These are phyloP conservation scores for Rhynchosporium agropyri DNA, from an alignment of 2,329 filamentous ascomycete species.

Conservation along the genomic window DNA sequence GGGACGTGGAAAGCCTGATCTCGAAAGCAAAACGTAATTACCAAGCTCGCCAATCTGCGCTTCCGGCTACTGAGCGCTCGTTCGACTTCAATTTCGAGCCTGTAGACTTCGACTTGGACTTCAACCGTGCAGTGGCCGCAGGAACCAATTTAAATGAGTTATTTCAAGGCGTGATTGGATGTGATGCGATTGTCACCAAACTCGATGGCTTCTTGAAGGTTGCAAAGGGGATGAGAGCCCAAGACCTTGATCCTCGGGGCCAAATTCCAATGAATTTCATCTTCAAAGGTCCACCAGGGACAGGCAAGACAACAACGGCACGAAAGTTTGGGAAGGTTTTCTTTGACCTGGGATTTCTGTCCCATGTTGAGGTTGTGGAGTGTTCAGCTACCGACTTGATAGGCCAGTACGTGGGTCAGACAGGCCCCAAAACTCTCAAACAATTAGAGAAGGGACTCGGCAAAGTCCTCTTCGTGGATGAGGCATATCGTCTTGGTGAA, in stretches of 20 bases:
- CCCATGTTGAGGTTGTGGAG: conserved; percentile 61
- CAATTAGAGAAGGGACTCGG: conserved; percentile 57
- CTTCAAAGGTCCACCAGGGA: conserved; percentile 60
- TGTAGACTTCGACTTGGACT: conserved; percentile 57
- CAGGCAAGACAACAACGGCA: conserved; percentile 74
- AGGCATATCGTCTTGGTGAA: conserved; percentile 58
- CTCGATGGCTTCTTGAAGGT: conserved; percentile 53
- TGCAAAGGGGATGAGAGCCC: conserved; percentile 48
- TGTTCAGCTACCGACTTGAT: conserved; percentile 70
- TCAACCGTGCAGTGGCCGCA: conserved; percentile 48
- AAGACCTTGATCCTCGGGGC: conserved; percentile 52
- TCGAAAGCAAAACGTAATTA: conserved; percentile 52
- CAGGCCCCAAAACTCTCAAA: conserved; percentile 65
- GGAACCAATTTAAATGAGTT: conserved; percentile 48
- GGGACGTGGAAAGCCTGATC: conserved; percentile 71
- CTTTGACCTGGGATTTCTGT: conserved; percentile 73
- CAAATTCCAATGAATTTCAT: conserved; percentile 60
- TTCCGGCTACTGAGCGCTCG: conserved; percentile 22
- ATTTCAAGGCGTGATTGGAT: conserved; percentile 55
- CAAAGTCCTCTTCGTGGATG: conserved; percentile 60
- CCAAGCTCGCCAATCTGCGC: conserved; percentile 33
- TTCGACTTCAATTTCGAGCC: conserved; percentile 38
- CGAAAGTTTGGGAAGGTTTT: conserved; percentile 75
- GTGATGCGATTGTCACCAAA: conserved; percentile 51
- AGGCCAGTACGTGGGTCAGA: conserved; percentile 70